Percentiles rank a stretch among this genome's conserved stretches.
These are phyloP conservation scores for Debaryomyces fabryi DNA, from an alignment of 1,139 yeast species.

Conservation along the genomic window DNA sequence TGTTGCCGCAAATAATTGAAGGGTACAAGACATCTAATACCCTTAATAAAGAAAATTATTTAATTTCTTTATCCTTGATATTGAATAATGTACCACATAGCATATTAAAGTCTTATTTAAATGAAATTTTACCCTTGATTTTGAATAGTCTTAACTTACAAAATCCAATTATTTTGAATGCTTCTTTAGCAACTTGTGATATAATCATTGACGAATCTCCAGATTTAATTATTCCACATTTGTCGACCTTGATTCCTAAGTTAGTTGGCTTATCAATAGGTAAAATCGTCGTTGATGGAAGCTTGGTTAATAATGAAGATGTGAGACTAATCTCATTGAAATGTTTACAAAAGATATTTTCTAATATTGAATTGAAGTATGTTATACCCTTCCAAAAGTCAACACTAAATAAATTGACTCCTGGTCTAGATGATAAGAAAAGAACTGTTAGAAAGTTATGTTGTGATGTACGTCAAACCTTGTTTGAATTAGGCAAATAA, in stretches of 20 bases:
- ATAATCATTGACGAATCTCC: conserved; percentile 57
- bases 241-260: conserved; percentile 59
- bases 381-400: conserved; percentile 54
- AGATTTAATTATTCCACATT: conserved; percentile 51
- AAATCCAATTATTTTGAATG: conserved; percentile 52
- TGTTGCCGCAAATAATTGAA: conserved; percentile 51
- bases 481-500: conserved; percentile 53
- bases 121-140: conserved; percentile 67
- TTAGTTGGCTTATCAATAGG: conserved; percentile 43
- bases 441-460: conserved; percentile 76
- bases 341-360: conserved; percentile 54
- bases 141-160: conserved; percentile 62
- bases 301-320: conserved; percentile 32
- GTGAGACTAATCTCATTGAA: conserved; percentile 62
- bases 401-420: conserved; percentile 51
- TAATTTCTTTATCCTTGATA: conserved; percentile 68
- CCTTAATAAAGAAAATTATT: conserved; percentile 39
- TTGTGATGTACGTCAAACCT: conserved; percentile 76
- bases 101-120: conserved; percentile 63
- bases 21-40: conserved; percentile 26
- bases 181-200: conserved; percentile 58
- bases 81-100: conserved; percentile 65
- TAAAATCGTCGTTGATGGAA: conserved; percentile 24
- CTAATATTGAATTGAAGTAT: conserved; percentile 37
- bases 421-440: conserved; percentile 70